Conservation (phyloP, 441 rosid genomes). For the Euphorbia celastroides region DNA sequence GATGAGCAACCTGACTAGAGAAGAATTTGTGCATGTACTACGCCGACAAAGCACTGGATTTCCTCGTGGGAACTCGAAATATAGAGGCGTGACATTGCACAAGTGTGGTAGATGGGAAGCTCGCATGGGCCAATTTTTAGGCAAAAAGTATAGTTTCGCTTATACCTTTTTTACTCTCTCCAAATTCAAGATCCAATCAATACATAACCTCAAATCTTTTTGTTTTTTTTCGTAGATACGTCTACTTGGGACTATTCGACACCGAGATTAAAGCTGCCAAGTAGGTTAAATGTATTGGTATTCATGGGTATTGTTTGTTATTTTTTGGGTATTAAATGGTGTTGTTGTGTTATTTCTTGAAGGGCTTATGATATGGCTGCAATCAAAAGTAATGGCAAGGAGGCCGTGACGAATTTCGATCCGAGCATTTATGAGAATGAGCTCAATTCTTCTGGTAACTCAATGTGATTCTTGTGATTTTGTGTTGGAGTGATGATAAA, state of each 20-base stretch:
- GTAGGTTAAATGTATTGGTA: constrained; percentile 22
- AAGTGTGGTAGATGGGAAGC: constrained; percentile 99
- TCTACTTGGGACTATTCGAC: constrained; percentile 90
- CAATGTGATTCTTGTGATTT: background rate
- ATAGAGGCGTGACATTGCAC: constrained; percentile 97
- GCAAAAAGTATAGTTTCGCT: constrained; percentile 65
- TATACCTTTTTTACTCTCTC: background rate
- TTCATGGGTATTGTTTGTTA: background rate
- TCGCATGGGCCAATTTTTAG: constrained; percentile 97
- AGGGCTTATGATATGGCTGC: constrained; percentile 99
- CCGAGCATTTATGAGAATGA: constrained; percentile 82
- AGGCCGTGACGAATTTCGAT: constrained; percentile 93
- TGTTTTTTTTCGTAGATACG: constrained; percentile 48
- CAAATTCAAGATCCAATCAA: background rate
- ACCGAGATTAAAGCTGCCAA: constrained; percentile 98
- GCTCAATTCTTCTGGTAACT: constrained; percentile 45
- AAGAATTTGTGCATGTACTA: constrained; percentile 95
- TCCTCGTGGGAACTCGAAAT: constrained; percentile 96
- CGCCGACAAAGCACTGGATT: constrained; percentile 99
- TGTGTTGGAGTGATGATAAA: background rate
- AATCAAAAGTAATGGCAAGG: constrained; percentile 90
- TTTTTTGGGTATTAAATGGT: constrained; percentile 1
- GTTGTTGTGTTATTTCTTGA: background rate
- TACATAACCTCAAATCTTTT: constrained; percentile 1
- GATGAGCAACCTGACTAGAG: constrained; percentile 91